Evolutionary conservation across 2,329 filamentous ascomycete genomes (phyloP), one percentile per base, ranked within the genome.

Genomic region (Talaromyces sp.): DNA sequence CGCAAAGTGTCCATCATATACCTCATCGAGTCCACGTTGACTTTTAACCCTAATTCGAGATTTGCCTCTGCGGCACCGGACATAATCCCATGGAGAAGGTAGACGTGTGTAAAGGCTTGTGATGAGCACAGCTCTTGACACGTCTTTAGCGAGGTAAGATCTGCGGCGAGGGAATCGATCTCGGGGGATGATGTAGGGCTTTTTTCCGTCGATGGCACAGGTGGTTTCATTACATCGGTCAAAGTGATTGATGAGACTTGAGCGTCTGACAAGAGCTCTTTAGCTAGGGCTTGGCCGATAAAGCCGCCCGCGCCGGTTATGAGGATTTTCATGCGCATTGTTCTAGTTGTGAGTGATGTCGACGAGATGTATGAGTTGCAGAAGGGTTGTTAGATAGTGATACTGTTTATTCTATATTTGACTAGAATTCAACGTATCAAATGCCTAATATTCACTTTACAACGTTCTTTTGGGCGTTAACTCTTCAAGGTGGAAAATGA

Each of bases 281-380:
- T 62, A 11, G 35, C n/a, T 2, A 62, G 37, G 6, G 48, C 48
- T 56, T 62, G 60, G 37, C 60, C 60, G 48, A 62, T 62, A n/a
- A 62, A 62, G 14, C 60, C 48, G 24, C 60, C 60, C 14, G 60
- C 60, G n/a, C 60, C 60, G 16, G 60, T 62, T 24, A 56, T 56
- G 10, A 62, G 60, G 31, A 56, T 62, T 33, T 45, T 35, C 60
- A 62, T 62, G 37, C 48, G 24, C 39, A 57, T 62, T 14, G 14
- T 31, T 54, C 24, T 58, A 3, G 22, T 14, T 7, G 19, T 39
- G 37, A 14, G 11, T 14, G 35, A 24, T 48, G 47, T 48, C 22
- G 11, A 48, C 13, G 13, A 27, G 16, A 27, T 6, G 47, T 10
- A 27, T 22, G 22, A 16, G 47, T 14, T 27, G 22, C 47, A 8